Percentiles rank a stretch among this genome's conserved stretches.
These are phyloP conservation scores for Lecanosticta acicola DNA, from an alignment of 2,329 filamentous ascomycete species.

Conservation along the genomic window DNA sequence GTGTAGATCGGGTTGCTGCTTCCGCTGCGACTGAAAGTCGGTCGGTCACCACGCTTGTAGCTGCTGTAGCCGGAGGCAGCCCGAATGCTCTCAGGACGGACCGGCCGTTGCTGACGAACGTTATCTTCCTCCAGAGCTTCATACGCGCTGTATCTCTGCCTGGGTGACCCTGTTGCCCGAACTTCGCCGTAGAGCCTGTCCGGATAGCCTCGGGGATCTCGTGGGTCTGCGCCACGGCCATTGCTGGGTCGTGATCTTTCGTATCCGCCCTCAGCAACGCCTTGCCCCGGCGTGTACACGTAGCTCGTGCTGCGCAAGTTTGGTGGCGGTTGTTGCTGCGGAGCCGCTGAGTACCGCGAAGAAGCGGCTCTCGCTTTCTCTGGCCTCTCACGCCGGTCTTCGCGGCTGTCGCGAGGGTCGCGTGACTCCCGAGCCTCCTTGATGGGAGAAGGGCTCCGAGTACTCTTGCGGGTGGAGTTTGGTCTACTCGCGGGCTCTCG, in stretches of 20 bases:
- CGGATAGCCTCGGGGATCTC: constrained; percentile 6
- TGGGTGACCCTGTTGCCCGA: constrained; percentile 20
- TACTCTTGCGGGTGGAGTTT: constrained; percentile 14
- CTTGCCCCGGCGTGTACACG: constrained; percentile 20
- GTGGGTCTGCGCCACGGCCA: constrained; percentile 9
- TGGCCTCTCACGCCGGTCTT: constrained; percentile 2
- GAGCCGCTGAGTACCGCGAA: constrained; percentile 18
- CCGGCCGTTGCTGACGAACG: too few species aligned
- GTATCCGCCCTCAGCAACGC: constrained; percentile 15
- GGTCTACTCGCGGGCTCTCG: constrained; percentile 11
- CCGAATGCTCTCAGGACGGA: constrained; percentile 35
- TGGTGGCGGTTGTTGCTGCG: constrained; percentile 12
- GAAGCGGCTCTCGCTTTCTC: constrained; percentile 16
- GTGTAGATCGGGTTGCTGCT: constrained; percentile 7
- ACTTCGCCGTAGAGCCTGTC: constrained; percentile 22
- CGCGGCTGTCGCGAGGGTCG: constrained; percentile 10
- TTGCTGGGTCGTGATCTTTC: constrained; percentile 13
- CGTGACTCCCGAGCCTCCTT: constrained; percentile 14
- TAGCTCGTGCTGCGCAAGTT: constrained; percentile 27
- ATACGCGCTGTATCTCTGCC: constrained; percentile 31
- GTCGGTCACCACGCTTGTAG: constrained; percentile 14
- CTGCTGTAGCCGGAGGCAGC: constrained; percentile 24
- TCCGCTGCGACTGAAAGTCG: constrained; percentile 14
- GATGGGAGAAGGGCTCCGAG: constrained; percentile 27
- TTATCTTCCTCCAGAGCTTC: constrained; percentile 28